Conservation (phyloP, 1,284 basidiomycete species). For the Tranzscheliella williamsii region DNA sequence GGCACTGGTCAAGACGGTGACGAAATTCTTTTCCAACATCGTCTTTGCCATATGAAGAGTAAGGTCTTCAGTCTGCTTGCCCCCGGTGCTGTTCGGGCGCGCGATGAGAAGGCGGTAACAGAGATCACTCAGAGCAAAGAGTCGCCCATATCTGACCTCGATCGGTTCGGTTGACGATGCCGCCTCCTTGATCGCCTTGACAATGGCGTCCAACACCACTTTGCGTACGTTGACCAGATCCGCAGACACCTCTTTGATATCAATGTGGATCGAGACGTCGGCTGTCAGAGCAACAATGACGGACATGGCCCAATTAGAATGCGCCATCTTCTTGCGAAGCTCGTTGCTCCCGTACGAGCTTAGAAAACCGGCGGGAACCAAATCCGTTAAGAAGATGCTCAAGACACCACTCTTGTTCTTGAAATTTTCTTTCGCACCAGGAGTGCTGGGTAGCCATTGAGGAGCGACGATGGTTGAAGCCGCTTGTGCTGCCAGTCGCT, state of each 20-base stretch:
- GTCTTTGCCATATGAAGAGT: slow-evolving; percentile 92
- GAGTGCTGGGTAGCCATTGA: slow-evolving; percentile 59
- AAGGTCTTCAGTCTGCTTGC: slow-evolving; percentile 69
- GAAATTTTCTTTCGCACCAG: slow-evolving; percentile 17
- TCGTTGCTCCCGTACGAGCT: slow-evolving; percentile 48
- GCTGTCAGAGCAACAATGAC: slow-evolving; percentile 88
- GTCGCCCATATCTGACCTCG: slow-evolving; percentile 81
- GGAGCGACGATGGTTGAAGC: too few relatives aligned
- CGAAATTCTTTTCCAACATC: slow-evolving; percentile 98
- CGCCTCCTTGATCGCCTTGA: slow-evolving; percentile 82
- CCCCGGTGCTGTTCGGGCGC: slow-evolving; percentile 65
- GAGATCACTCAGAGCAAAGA: slow-evolving; percentile 84
- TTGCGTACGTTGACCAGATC: slow-evolving; percentile 81
- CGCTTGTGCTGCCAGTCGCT: slow-evolving; percentile 68
- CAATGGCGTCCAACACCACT: slow-evolving; percentile 84
- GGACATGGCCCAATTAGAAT: slow-evolving; percentile 78
- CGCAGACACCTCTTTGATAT: slow-evolving; percentile 73
- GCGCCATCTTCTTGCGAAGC: slow-evolving; percentile 57
- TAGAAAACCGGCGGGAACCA: slow-evolving; percentile 59
- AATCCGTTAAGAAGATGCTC: slow-evolving; percentile 48
- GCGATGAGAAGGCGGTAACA: slow-evolving; percentile 85
- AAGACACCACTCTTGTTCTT: slow-evolving; percentile 35
- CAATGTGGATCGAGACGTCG: slow-evolving; percentile 70
- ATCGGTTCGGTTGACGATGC: slow-evolving; percentile 68
- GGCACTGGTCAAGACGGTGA: slow-evolving; percentile 82